Evolutionary conservation across 2,329 filamentous ascomycete species (phyloP).

Genomic region (Ceratocystis destructans): DNA sequence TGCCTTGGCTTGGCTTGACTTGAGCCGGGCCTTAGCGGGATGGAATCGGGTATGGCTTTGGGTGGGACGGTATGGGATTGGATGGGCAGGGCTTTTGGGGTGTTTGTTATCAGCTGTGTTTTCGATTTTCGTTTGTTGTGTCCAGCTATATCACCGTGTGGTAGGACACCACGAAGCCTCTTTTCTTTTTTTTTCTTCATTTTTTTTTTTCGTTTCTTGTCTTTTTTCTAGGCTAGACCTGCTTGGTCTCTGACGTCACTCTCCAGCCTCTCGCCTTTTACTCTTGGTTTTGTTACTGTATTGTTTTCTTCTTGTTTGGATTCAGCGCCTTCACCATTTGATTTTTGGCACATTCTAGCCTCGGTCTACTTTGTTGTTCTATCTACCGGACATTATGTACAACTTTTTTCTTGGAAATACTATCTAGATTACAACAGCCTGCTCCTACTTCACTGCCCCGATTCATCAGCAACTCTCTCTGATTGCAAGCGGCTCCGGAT

Average conservation of each 20-base stretch:
- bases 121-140: not conserved
- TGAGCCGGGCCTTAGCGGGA: not conserved
- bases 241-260: conserved; percentile 1
- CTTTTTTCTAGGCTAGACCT: not conserved
- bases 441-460: not conserved
- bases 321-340: not conserved
- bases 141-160: not conserved
- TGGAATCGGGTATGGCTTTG: not conserved
- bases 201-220: not conserved
- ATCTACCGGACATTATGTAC: too few relatives aligned
- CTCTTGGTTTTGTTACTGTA: not conserved
- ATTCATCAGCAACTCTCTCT: not conserved
- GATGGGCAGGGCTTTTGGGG: not conserved
- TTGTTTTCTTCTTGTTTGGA: not conserved
- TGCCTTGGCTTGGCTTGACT: not conserved
- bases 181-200: conserved; percentile 3
- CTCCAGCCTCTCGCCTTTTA: not conserved
- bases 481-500: not conserved
- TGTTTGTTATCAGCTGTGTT: not conserved
- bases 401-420: too few relatives aligned
- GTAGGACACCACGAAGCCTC: not conserved
- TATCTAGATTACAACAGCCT: too few relatives aligned
- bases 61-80: not conserved
- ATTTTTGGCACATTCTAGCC: not conserved
- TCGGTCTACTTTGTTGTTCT: not conserved